phyloP scores from a whole-genome alignment of 805 yeast species.

The Suhomyces sp. region DNA sequence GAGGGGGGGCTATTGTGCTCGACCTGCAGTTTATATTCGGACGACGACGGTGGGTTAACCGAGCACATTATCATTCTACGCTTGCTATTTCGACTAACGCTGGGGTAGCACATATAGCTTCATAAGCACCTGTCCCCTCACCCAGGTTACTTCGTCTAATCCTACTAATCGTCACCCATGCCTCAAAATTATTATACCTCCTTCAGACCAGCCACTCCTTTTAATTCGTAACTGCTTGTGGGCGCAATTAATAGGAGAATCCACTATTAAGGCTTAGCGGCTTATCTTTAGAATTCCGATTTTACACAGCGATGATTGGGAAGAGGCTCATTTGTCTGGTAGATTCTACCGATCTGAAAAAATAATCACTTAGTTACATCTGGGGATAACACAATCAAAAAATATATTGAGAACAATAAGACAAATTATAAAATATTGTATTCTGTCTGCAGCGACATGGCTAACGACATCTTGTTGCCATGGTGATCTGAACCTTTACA shows the following conservation, averaged over 20 bases:
- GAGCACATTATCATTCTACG: not conserved
- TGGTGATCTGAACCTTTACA: not conserved
- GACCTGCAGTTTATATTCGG: not conserved
- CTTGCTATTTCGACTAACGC: not conserved
- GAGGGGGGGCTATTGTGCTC: not conserved
- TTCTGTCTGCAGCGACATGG: not conserved
- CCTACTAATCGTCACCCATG: not conserved
- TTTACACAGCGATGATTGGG: not conserved
- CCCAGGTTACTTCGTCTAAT: not conserved
- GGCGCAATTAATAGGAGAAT: not conserved
- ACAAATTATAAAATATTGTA: not conserved
- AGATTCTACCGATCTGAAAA: not conserved
- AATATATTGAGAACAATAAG: not conserved
- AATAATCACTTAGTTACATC: not conserved
- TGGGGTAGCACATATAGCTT: not conserved
- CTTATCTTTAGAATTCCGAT: not conserved
- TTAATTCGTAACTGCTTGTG: not conserved
- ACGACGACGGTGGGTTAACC: not conserved
- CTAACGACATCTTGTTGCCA: conserved; percentile 4
- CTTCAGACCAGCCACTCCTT: not conserved
- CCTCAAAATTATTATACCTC: not conserved
- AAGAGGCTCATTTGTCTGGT: not conserved
- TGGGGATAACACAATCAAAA: not conserved
- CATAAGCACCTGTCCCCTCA: not conserved
- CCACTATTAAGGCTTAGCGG: not conserved